phyloP scores from a whole-genome alignment of 2,329 filamentous ascomycete genomes.

The Chalaropsis thielavioides region DNA sequence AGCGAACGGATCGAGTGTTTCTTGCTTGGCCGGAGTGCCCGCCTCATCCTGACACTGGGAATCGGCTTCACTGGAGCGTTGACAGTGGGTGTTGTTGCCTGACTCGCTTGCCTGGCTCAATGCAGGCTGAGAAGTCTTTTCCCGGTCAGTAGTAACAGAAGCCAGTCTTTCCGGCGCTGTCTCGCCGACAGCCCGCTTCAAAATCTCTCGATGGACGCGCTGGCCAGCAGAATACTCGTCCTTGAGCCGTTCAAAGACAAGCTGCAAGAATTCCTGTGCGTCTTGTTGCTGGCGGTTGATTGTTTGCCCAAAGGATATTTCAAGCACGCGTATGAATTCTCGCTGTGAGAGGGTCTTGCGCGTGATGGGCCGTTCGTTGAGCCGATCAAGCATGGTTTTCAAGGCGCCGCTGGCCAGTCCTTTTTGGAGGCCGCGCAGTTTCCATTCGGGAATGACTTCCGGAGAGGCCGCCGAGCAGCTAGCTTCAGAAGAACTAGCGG shows the following conservation, averaged over 20 bases:
- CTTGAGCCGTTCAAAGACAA: conserved; percentile 78
- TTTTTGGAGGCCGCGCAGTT: conserved; percentile 54
- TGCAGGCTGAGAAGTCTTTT: too few relatives aligned
- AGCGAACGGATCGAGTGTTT: conserved; percentile 8
- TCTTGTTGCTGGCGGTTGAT: conserved; percentile 95
- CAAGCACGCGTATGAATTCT: conserved; percentile 70
- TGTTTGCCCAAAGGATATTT: conserved; percentile 72
- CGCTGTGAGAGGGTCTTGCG: conserved; percentile 84
- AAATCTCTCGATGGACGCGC: conserved; percentile 35
- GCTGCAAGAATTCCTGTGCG: conserved; percentile 91
- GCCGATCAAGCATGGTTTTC: conserved; percentile 79
- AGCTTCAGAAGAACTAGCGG: background rate
- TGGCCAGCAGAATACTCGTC: conserved; percentile 86
- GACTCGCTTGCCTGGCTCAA: too few relatives aligned
- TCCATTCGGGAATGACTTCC: conserved; percentile 38
- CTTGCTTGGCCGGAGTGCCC: background rate
- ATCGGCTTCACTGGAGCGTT: conserved; percentile 4
- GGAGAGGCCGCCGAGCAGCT: background rate
- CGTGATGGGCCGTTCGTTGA: conserved; percentile 88
- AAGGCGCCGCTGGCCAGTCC: conserved; percentile 74
- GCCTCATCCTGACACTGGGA: conserved; percentile 9
- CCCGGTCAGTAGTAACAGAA: too few relatives aligned
- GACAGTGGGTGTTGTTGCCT: background rate
- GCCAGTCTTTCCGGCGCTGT: background rate
- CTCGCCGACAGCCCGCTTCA: conserved; percentile 9